phyloP scores from a whole-genome alignment of 1,284 basidiomycete genomes.

The Golubevia pallescens region DNA sequence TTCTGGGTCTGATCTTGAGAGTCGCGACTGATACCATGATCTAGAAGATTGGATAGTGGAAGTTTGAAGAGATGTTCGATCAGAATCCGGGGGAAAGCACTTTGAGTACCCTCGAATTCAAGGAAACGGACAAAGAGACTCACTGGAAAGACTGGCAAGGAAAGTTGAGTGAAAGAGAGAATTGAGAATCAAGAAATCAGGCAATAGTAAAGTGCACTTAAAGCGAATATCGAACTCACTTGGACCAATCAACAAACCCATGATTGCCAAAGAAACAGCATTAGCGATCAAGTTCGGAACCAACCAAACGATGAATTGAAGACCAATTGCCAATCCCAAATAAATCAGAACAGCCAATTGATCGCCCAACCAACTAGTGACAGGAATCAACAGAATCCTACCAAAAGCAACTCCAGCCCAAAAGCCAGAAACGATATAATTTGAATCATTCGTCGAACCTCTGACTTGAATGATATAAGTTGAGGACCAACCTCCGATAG shows the following conservation, averaged over 20 bases:
- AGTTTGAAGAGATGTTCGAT: not conserved
- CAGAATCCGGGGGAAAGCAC: no score
- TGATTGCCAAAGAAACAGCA: constrained; percentile 28
- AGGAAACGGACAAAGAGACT: no score
- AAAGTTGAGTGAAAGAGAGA: no score
- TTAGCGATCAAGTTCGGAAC: constrained; percentile 35
- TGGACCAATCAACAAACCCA: constrained; percentile 34
- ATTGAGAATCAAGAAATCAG: no score
- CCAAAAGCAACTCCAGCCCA: constrained; percentile 39
- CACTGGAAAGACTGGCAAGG: no score
- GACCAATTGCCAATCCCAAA: constrained; percentile 20
- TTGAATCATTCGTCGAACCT: constrained; percentile 16
- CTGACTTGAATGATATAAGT: constrained; percentile 26
- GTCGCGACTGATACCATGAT: constrained; percentile 25
- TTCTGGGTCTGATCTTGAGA: constrained; percentile 23
- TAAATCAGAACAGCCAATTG: constrained; percentile 30
- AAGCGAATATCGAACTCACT: not conserved
- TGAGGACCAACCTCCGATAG: constrained; percentile 36
- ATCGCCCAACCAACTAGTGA: constrained; percentile 29
- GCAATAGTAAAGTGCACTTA: no score
- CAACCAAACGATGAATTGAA: constrained; percentile 36
- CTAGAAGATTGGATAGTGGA: not conserved
- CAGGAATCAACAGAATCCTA: constrained; percentile 32
- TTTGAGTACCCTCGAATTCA: not conserved
- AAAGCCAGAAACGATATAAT: constrained; percentile 35